These are phyloP conservation scores for Hanseniaspora thailandica DNA, from an alignment of 805 yeast genomes.

Conservation along the genomic window DNA sequence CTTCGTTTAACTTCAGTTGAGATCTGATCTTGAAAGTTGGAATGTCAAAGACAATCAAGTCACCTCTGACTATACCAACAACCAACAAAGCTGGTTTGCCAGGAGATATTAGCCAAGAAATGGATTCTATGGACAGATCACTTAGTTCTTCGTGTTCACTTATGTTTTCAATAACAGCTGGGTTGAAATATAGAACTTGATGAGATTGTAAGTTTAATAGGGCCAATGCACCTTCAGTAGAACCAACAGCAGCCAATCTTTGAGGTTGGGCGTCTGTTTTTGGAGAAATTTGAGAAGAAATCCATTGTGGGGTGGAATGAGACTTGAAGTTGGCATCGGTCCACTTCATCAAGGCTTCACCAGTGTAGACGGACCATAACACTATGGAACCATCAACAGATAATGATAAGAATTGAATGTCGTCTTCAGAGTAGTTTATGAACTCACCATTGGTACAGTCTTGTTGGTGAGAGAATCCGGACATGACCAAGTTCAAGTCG, in stretches of 20 bases:
- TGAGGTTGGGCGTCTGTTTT: slow-evolving; percentile 26
- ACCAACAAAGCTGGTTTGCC: slow-evolving; percentile 52
- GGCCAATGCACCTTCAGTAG: slow-evolving; percentile 75
- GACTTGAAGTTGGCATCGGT: slow-evolving; percentile 60
- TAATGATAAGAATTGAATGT: slow-evolving; percentile 55
- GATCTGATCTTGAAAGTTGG: slow-evolving; percentile 78
- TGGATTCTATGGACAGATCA: slow-evolving; percentile 65
- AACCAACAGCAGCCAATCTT: slow-evolving; percentile 54
- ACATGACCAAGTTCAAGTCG: slow-evolving; percentile 55
- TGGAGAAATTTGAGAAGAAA: slow-evolving; percentile 47
- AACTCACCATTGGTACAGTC: slow-evolving; percentile 77
- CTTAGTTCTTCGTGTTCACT: slow-evolving; percentile 43
- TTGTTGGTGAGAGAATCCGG: slow-evolving; percentile 67
- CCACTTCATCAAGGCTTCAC: slow-evolving; percentile 55
- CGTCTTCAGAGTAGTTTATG: slow-evolving; percentile 44
- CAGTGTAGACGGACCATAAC: slow-evolving; percentile 81
- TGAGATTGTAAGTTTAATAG: slow-evolving; percentile 72
- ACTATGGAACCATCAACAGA: slow-evolving; percentile 81
- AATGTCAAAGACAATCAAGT: slow-evolving; percentile 68
- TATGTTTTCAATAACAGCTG: slow-evolving; percentile 46
- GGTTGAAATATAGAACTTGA: slow-evolving; percentile 47
- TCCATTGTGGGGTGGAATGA: slow-evolving; percentile 70
- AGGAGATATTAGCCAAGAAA: slow-evolving; percentile 57
- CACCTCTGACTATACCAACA: slow-evolving; percentile 81
- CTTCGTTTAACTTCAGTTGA: slow-evolving; percentile 57